Evolutionary conservation across 805 yeast species (phyloP).

Genomic region (Saccharomycopsis guyanensis): DNA sequence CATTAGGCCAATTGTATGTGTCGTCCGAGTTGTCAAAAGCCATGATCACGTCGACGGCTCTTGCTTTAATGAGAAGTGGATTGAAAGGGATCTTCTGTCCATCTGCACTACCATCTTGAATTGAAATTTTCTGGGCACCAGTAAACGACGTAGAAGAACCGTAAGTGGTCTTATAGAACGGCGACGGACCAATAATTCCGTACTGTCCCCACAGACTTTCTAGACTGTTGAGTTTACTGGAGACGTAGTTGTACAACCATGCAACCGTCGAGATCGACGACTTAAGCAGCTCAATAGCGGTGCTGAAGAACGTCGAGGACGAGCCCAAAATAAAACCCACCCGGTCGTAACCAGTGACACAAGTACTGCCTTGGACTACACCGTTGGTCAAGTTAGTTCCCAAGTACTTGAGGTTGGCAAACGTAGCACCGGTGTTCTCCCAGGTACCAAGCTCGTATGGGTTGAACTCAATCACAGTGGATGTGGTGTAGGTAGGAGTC

Average conservation of each 20-base stretch:
- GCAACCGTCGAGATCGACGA: neutral
- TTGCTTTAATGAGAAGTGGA: slow-evolving; percentile 52
- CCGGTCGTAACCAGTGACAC: slow-evolving; percentile 69
- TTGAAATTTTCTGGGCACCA: slow-evolving; percentile 36
- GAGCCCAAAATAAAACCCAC: slow-evolving; percentile 80
- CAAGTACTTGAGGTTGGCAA: slow-evolving; percentile 58
- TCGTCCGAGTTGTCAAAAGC: slow-evolving; percentile 66
- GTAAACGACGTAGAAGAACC: slow-evolving; percentile 34
- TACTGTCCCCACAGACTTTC: slow-evolving; percentile 46
- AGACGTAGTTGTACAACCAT: slow-evolving; percentile 35
- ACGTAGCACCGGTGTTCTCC: slow-evolving; percentile 67
- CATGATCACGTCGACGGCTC: slow-evolving; percentile 55
- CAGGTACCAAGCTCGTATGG: slow-evolving; percentile 81
- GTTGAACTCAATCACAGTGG: slow-evolving; percentile 57
- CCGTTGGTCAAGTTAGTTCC: slow-evolving; percentile 66
- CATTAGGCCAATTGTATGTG: slow-evolving; percentile 62
- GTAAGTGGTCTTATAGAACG: slow-evolving; percentile 43
- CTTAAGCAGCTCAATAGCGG: slow-evolving; percentile 27
- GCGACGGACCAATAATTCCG: slow-evolving; percentile 60
- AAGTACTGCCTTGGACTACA: slow-evolving; percentile 30
- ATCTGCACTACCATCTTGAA: slow-evolving; percentile 73
- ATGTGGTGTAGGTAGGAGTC: slow-evolving; percentile 47
- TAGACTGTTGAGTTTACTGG: slow-evolving; percentile 38
- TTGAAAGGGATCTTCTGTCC: slow-evolving; percentile 51
- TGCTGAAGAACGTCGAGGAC: slow-evolving; percentile 74